A percentile compares a stretch with the other conserved stretches of the same genome.
Conservation (phyloP, 2,329 filamentous ascomycete genomes). For the Colletotrichum tropicicola region DNA sequence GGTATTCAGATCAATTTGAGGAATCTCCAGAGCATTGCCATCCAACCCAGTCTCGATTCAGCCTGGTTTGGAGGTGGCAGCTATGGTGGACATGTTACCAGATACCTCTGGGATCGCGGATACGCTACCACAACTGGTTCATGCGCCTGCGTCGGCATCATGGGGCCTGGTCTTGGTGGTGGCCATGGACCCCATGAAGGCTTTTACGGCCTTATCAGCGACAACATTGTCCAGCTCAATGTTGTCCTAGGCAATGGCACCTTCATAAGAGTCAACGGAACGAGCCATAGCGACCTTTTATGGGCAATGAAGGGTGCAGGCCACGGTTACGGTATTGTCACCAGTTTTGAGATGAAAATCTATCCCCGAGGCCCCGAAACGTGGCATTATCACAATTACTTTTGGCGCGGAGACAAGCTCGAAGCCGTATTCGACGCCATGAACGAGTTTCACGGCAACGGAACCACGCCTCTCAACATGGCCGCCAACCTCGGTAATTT, state of each 20-base stretch:
- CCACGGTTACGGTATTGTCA: slow-evolving; percentile 68
- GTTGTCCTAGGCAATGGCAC: slow-evolving; percentile 60
- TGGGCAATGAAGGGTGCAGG: slow-evolving; percentile 67
- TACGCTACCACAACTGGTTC: slow-evolving; percentile 47
- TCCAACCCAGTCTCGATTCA: not conserved
- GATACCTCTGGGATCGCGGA: slow-evolving; percentile 27
- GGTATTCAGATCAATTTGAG: slow-evolving; percentile 36
- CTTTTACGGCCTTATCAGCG: slow-evolving; percentile 59
- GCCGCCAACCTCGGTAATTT: slow-evolving; percentile 28
- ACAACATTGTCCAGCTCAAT: slow-evolving; percentile 60
- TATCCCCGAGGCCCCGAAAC: slow-evolving; percentile 34
- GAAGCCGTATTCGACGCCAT: slow-evolving; percentile 33
- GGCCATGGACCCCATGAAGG: slow-evolving; percentile 65
- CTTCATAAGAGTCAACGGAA: slow-evolving; percentile 41
- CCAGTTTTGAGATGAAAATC: slow-evolving; percentile 50
- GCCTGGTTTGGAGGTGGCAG: not conserved
- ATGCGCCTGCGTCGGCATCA: slow-evolving; percentile 59
- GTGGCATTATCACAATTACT: slow-evolving; percentile 36
- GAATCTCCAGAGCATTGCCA: slow-evolving; percentile 26
- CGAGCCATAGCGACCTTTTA: slow-evolving; percentile 57
- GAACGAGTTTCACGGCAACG: slow-evolving; percentile 32
- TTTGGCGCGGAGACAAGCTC: slow-evolving; percentile 32
- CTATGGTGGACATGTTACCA: not conserved
- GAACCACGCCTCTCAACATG: slow-evolving; percentile 27
- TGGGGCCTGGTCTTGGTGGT: slow-evolving; percentile 63